A percentile compares a stretch with the other conserved stretches of the same genome.
Evolutionary conservation across 768 basidiomycete species (phyloP).

Genomic region (Sporobolomyces roseus): DNA sequence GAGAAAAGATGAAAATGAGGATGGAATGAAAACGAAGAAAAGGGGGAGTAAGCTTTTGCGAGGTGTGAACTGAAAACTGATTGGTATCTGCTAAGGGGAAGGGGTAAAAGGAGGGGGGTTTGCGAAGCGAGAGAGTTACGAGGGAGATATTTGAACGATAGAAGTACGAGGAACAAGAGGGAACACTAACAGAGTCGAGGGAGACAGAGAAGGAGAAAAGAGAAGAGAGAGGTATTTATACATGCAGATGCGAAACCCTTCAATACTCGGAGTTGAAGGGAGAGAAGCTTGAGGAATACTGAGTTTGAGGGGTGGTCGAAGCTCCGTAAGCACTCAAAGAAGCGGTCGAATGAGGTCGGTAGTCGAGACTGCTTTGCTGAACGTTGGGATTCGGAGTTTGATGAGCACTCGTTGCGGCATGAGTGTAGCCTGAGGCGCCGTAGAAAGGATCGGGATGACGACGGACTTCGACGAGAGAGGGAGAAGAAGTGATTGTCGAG

Average conservation of each 20-base stretch:
- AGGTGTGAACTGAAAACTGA: too few relatives aligned
- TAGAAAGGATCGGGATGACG: constrained; percentile 33
- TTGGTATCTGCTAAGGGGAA: too few relatives aligned
- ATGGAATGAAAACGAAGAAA: neutral
- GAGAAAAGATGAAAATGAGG: neutral
- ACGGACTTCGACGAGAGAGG: constrained; percentile 14
- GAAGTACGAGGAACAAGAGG: too few relatives aligned
- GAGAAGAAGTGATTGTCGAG: neutral
- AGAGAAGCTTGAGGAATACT: constrained; percentile 1
- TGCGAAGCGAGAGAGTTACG: too few relatives aligned
- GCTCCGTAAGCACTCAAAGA: neutral
- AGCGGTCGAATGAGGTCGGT: neutral
- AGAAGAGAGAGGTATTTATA: neutral
- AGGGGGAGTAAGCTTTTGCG: neutral
- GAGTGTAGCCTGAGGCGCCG: constrained; percentile 6
- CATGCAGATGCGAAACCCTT: neutral
- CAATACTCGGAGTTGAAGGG: constrained; percentile 11
- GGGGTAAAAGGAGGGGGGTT: too few relatives aligned
- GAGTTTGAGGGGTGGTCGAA: neutral
- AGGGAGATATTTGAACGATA: too few relatives aligned
- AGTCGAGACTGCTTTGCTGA: neutral
- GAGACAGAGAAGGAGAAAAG: neutral
- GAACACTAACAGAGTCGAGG: too few relatives aligned
- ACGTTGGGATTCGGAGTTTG: neutral
- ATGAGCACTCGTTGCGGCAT: neutral